Evolutionary conservation across 2,329 filamentous ascomycete genomes (phyloP), one percentile per base, ranked within the genome.

Genomic region (Aspergillus intermedius): DNA sequence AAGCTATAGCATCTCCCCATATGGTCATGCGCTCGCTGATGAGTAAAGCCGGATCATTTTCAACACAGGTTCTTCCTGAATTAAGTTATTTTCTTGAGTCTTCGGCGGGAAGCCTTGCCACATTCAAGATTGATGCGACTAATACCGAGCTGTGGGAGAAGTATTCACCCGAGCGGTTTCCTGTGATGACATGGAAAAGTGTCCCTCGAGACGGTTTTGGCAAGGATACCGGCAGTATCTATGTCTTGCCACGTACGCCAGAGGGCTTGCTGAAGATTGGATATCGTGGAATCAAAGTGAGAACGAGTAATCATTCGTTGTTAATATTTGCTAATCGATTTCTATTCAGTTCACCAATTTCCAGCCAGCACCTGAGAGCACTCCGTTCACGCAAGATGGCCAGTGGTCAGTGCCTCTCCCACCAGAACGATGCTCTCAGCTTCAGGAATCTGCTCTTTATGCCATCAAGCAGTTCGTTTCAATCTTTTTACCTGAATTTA

Each of bases 141-240:
- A 50, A 60, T 44, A 54, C 35, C 5, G 45, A 50, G 0, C 53
- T 67, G 9, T 66, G 64, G 64, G 54, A 65, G 3, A 66, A 66
- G 42, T 67, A 66, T 42, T 64, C 63, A 1, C 63, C 64, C 0
- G 60, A 66, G 39, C 52, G 52, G 2, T 66, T 66, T 39, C 62
- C 64, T 1, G 64, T 65, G 3, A 54, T 67, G 8, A 64, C 61
- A 0, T 67, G 64, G 64, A 66, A 61, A 44, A 64, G 58, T 42
- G 52, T 54, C 2, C 53, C 61, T 13, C 54, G 62, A n/a, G 55
- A 57, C 25, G 48, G 45, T 1, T 50, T 44, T 19, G 64, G 64
- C 8, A 64, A 60, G 42, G 64, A 67, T 23, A 60, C 56, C 3
- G 61, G 62, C 5, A 63, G 57, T 30, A 56, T 63, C 7, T 64